Evolutionary conservation across 169 alveolate genomes (phyloP), one percentile per base, ranked within the genome.

Genomic region (Cryptosporidium ubiquitum): DNA sequence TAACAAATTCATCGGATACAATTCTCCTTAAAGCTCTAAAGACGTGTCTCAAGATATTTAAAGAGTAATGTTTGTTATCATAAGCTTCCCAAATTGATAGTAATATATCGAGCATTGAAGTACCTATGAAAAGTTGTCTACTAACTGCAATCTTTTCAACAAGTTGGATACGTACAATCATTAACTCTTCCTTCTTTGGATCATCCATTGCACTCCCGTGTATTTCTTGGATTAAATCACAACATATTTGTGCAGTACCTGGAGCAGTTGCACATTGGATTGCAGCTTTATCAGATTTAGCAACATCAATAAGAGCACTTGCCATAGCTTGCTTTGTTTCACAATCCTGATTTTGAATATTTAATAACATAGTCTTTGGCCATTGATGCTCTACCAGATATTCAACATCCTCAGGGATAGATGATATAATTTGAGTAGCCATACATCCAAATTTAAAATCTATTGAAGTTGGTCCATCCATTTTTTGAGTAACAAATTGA

Each of bases 21-120:
- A 94, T 91, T 84, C 95, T 95, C 44, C 97, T 84, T 74, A 95
- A 85, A 7, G 97, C 93, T 44, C 97, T 85, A 91, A 95, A 94
- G 14, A 91, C 93, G 70, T 95, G 96, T n/a, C 97, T 93, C 37
- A 95, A 84, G 44, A 93, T 47, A 26, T 84, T 79, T 35, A 92
- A 47, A 23, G 93, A 35, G 61, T 94, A 95, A 66, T 91, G 84
- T 39, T 94, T 92, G 20, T 92, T 69, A 69, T 95, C 97, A 73
- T 94, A 93, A 37, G 93, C 94, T 57, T 94, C 92, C 97, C 97
- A 95, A 57, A 95, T 84, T 39, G 93, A 92, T 35, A 95, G 85
- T 51, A 94, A 85, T 47, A 92, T 86, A 51, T 85, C 84, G 39
- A 95, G 91, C 42, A 94, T 95, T 55, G 91, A 86, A 20, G 96